These are phyloP conservation scores for Phytophthora rubi DNA, from an alignment of 352 stramenopile genomes.

Conservation along the genomic window DNA sequence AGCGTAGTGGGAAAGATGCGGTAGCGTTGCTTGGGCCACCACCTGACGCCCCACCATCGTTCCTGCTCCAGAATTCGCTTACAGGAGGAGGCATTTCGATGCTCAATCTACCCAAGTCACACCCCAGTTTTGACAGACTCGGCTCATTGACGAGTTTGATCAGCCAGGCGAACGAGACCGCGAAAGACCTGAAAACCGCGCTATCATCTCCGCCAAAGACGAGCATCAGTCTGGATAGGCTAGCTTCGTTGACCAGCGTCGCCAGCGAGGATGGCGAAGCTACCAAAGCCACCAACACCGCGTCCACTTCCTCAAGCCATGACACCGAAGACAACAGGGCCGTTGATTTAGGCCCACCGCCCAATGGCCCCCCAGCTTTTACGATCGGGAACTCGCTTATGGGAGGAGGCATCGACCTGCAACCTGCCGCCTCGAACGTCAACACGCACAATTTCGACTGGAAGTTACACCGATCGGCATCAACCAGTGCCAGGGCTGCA, in stretches of 20 bases:
- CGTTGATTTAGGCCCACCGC: constrained; percentile 65
- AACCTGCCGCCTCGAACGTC: constrained; percentile 73
- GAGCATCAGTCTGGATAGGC: constrained; percentile 18
- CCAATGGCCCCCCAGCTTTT: constrained; percentile 62
- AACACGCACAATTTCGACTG: constrained; percentile 88
- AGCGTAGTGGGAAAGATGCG: constrained; percentile 4
- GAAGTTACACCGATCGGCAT: constrained; percentile 48
- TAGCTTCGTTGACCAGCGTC: constrained; percentile 22
- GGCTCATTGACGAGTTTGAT: constrained; percentile 24
- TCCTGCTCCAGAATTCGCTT: constrained; percentile 30
- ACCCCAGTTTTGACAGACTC: constrained; percentile 22
- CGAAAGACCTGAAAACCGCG: constrained; percentile 14
- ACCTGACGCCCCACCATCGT: constrained; percentile 23
- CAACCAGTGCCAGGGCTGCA: constrained; percentile 8
- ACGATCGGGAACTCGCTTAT: constrained; percentile 83
- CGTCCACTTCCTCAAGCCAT: constrained; percentile 1
- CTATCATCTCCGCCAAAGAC: constrained; percentile 15
- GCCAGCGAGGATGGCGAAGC: constrained; percentile 15
- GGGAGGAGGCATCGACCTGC: constrained; percentile 80
- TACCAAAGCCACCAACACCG: background rate
- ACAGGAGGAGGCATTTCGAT: constrained; percentile 27
- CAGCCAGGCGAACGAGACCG: constrained; percentile 20
- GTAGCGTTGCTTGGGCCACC: constrained; percentile 20
- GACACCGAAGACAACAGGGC: constrained; percentile 25
- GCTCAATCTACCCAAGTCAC: constrained; percentile 7